Evolutionary conservation across 225 moss, liverwort and hornwort species (phyloP), one percentile per base, ranked within the genome.

Genomic region (Lunularia cruciata): DNA sequence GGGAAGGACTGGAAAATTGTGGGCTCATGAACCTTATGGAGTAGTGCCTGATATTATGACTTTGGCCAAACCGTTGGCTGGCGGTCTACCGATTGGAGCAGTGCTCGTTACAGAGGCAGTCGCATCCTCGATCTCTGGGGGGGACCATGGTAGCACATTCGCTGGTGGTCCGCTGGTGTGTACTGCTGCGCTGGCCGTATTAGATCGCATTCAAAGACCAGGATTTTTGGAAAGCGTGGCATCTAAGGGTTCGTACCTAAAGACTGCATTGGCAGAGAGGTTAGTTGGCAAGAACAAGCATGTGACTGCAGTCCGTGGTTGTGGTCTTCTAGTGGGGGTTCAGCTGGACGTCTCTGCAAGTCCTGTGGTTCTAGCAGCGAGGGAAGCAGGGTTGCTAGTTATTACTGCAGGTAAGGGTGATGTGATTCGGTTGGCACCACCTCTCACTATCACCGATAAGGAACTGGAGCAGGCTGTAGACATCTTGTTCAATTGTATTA

Each of bases 351-450:
- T 90, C 18, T 68, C 92, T 38, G 95, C 90, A 16, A 79, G 77
- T 33, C 88, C 92, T 2, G 82, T 95, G 0, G 92, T 90, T 15
- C 56, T 80, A 40, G 78, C 82, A 67, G 90, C 95, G 47, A 83
- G 88, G 18, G 79, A 90, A 37, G 82, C 81, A 25, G 90, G 92
- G n/a, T 83, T 92, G 66, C 79, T 95, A 48, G 70, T 95, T 26
- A 88, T 95, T 65, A 92, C 90, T 12, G 92, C 92, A 4, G 95
- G 95, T 5, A 92, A 88, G 40, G 95, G 95, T 49, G 90, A 95
- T 66, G 83, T 92, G 45, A 79, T 95, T 46, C 90, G 95, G 28
- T 75, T 95, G 58, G 95, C 86, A 42, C 95, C 95, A 28, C 95
- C 95, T 13, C 87, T 95, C 5, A 79, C 79, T 23, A 88, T 95